Evolutionary conservation across 2,329 filamentous ascomycete species (phyloP), one percentile per base, ranked within the genome.

Genomic region (Colletotrichum sp.): DNA sequence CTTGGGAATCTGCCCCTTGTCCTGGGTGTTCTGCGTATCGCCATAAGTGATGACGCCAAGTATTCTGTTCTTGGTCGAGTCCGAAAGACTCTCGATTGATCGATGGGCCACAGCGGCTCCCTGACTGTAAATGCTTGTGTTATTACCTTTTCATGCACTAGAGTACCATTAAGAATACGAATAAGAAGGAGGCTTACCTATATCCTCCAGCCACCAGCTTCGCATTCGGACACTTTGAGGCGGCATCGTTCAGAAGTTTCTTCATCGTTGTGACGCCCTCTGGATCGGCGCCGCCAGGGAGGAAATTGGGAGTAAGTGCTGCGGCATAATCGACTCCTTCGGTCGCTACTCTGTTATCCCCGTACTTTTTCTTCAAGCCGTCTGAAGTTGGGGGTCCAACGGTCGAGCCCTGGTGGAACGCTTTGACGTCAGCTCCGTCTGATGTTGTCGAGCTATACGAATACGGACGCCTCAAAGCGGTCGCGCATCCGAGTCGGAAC

Each of bases 191-290:
- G 16, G 7, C 71, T 34, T n/a, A 80, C 80, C 79, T 84, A 77
- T 87, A 87, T 7, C 85, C 86, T 13, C 83, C 84, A 21, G 82
- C 81, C 6, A 86, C 82, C 44, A 87, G 79, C 6, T 80, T 80
- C 3, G 84, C 82, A 67, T 79, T 72, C 6, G 83, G 83, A 74
- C 85, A 87, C 68, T 85, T 83, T 4, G 76, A 78, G 49, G 82
- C 81, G 3, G 84, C 85, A 30, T 82, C 71, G 16, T 81, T 81
- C 78, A 87, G 82, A 18, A 86, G 80, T 2, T 77, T 73, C 9
- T 78, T 79, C 71, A 83, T 83, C 60, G 82, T 80, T 7, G 21
- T 16, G 13, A 86, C 85, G 32, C 82, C 82, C 2, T 78, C 78
- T 7, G 77, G 70, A 13, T 81, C 81, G 6, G 83, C 82, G 3